Evolutionary conservation across 2,329 filamentous ascomycete species (phyloP).

Genomic region (Botrytis tulipae): DNA sequence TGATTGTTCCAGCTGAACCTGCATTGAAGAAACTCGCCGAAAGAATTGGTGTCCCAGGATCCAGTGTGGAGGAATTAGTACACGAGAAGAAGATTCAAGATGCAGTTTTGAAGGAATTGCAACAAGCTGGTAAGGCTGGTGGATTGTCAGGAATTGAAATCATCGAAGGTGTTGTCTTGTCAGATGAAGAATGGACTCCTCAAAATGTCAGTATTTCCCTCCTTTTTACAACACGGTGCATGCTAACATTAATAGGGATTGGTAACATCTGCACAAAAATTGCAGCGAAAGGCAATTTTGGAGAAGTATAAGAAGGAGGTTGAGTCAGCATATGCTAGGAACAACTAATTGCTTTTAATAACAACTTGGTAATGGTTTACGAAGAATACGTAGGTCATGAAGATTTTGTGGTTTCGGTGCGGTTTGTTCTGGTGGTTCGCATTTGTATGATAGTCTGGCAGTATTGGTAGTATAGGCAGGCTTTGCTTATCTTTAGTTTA

Average conservation of each 20-base stretch:
- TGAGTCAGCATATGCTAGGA: conserved; percentile 39
- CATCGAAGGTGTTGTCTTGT: conserved; percentile 71
- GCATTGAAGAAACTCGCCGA: conserved; percentile 59
- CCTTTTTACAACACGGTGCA: conserved; percentile 36
- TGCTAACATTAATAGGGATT: conserved; percentile 50
- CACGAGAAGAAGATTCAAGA: conserved; percentile 62
- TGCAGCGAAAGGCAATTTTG: conserved; percentile 68
- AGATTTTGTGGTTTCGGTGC: background rate
- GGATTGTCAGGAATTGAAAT: conserved; percentile 71
- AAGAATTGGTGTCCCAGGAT: conserved; percentile 61
- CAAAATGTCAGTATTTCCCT: conserved; percentile 63
- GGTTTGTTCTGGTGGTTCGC: conserved; percentile 11
- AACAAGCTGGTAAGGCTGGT: conserved; percentile 60
- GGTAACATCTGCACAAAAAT: conserved; percentile 69
- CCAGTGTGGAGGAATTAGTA: conserved; percentile 63
- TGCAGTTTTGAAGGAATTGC: conserved; percentile 65
- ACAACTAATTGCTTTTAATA: conserved; percentile 21
- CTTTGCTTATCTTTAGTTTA: conserved; percentile 13
- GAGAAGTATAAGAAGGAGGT: conserved; percentile 61
- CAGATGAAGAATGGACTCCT: conserved; percentile 86
- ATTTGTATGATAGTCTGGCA: conserved; percentile 19
- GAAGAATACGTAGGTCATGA: conserved; percentile 16
- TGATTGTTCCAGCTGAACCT: conserved; percentile 70
- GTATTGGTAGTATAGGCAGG: conserved; percentile 13
- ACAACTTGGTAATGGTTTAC: background rate